Base-by-base conservation (phyloP, 202 grass and related monocot genomes). In the Schoenoplectus tabernaemontani region DNA sequence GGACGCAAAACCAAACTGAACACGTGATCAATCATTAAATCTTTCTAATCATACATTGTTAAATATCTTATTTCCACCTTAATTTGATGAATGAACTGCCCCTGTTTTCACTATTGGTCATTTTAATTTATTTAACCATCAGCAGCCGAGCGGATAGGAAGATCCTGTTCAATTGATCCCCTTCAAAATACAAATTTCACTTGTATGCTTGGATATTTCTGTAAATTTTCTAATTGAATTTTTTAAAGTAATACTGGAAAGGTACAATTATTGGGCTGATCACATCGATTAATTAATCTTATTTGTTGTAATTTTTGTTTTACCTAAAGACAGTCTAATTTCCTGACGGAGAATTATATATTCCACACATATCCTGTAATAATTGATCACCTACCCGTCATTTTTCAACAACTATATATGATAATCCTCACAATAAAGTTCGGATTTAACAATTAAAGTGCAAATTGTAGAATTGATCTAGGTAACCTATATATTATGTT, bases 11-110 rank as follows among this genome's bases (percentile, higher is more conserved):
- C 44, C 22, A 78, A 59, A 38, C 46, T 38, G 3, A 78, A 61
- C 38, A 59, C 46, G 53, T 77, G 48, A 77, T n/a, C 53, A 77
- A 57, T 77, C 51, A 57, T 69, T 42, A 69, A 44, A 1, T 10
- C 34, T 16, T 66, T 41, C 63, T 41, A 66, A 66, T 66, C 33
- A 39, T 66, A 19, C 17, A 66, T 19, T 19, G 4, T 62, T 62
- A 62, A 4, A 16, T 62, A 2, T 4, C 9, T 13, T 33, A 62
- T 62, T 9, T 69, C 5, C 43, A 17, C 43, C 0, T 20, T 72
- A 16, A 11, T 8, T 54, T 68, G 2, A 43, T 72, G 23, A 47
- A 47, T 32, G 10, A 50, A 72, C 22, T 50, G 22, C 43, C n/a
- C n/a, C n/a, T n/a, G 30, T 5, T 4, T 72, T n/a, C 26, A 23